phyloP scores from a whole-genome alignment of 176 grass and related monocot species.

The Eremochloa ophiuroides region DNA sequence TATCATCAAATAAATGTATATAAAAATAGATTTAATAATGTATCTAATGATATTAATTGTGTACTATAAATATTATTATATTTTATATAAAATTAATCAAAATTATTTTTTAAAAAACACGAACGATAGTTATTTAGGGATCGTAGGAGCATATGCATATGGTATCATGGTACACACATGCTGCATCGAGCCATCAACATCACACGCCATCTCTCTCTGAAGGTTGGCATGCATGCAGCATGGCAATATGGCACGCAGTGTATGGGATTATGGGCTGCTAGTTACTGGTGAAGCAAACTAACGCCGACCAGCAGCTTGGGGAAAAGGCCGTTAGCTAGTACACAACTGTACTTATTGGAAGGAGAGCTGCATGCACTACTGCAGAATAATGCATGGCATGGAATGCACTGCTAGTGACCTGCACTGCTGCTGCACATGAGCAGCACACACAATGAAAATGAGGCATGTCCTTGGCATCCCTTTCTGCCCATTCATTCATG shows the following conservation, averaged over 20 bases:
- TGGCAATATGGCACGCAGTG: not conserved
- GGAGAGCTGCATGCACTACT: not conserved
- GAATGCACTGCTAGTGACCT: not conserved
- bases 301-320: not conserved
- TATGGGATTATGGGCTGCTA: slow-evolving; percentile 3
- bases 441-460: not conserved
- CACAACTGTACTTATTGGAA: not conserved
- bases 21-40: too few relatives aligned
- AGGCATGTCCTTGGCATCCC: slow-evolving; percentile 14
- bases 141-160: too few relatives aligned
- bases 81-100: too few relatives aligned
- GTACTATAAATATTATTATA: too few relatives aligned
- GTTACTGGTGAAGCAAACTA: not conserved
- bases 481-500: slow-evolving; percentile 24
- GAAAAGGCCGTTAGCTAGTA: not conserved
- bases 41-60: too few relatives aligned
- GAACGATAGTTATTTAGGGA: too few relatives aligned
- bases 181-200: slow-evolving; percentile 1
- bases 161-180: not conserved
- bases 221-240: not conserved
- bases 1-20: too few relatives aligned
- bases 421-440: too few relatives aligned
- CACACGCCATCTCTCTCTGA: not conserved
- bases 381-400: not conserved
- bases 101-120: too few relatives aligned